A percentile compares a stretch with the other conserved stretches of the same genome.
These are phyloP conservation scores for Garcia nutans DNA, from an alignment of 345 rosid genomes.

Conservation along the genomic window DNA sequence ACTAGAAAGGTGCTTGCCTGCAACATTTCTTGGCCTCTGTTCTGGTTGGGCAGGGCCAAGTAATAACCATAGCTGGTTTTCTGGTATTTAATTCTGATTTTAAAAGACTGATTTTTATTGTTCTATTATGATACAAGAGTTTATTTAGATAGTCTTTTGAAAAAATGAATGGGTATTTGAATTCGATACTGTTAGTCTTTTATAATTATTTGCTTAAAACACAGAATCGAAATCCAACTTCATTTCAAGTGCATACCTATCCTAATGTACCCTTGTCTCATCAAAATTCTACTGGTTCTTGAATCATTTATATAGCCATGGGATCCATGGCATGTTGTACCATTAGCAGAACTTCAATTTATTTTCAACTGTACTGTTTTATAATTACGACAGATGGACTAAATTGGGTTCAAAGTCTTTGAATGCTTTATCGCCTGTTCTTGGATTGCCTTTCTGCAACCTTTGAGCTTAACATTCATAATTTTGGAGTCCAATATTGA, in stretches of 20 bases:
- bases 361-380: not conserved
- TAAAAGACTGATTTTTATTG: not conserved
- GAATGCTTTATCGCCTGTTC: not conserved
- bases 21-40: not conserved
- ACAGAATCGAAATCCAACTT: no score
- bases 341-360: not conserved
- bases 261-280: not conserved
- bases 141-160: no score
- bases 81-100: not conserved
- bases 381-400: not conserved
- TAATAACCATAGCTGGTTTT: not conserved
- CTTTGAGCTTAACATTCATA: not conserved
- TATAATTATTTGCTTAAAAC: no score
- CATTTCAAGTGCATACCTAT: no score
- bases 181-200: no score
- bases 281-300: not conserved
- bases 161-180: no score
- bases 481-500: slow-evolving; percentile 8
- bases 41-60: not conserved
- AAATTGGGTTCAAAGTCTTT: not conserved
- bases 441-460: slow-evolving; percentile 3
- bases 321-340: not conserved
- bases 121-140: not conserved
- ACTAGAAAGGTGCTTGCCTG: not conserved
- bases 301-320: not conserved